phyloP scores from a whole-genome alignment of 495 filamentous ascomycete genomes.

The Cenococcum geophilum region DNA sequence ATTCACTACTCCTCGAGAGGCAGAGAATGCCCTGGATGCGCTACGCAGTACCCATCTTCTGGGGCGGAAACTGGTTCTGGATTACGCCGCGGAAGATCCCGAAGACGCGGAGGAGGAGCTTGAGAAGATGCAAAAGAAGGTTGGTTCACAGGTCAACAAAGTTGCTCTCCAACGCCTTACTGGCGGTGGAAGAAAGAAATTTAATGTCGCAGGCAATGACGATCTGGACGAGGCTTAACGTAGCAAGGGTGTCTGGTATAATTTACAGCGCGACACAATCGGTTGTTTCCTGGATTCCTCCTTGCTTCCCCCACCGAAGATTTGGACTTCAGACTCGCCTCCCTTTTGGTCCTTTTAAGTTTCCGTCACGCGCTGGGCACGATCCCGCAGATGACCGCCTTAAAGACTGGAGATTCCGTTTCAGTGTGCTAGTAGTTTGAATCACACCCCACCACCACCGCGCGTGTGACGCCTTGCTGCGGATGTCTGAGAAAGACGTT shows the following conservation, averaged over 20 bases:
- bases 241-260: constrained; percentile 17
- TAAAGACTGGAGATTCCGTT: constrained; percentile 15
- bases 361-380: constrained; percentile 19
- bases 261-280: constrained; percentile 26
- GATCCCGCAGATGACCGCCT: constrained; percentile 20
- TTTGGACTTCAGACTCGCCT: constrained; percentile 8
- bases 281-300: constrained; percentile 11
- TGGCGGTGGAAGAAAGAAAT: constrained; percentile 75
- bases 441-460: constrained; percentile 20
- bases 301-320: constrained; percentile 28
- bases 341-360: constrained; percentile 17
- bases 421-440: constrained; percentile 5
- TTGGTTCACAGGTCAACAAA: constrained; percentile 77
- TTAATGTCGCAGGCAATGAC: constrained; percentile 57
- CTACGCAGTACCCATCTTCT: constrained; percentile 90
- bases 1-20: constrained; percentile 86
- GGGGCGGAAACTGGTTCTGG: constrained; percentile 78
- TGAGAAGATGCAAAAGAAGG: constrained; percentile 90
- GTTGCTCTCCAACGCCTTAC: constrained; percentile 83
- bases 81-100: constrained; percentile 79
- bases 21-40: constrained; percentile 85
- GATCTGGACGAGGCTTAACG: constrained; percentile 57
- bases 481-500: constrained; percentile 26
- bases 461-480: constrained; percentile 29
- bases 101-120: constrained; percentile 93